Evolutionary conservation across 164 flowering plant species (phyloP).

Genomic region (grape (Vitis vinifera)): DNA sequence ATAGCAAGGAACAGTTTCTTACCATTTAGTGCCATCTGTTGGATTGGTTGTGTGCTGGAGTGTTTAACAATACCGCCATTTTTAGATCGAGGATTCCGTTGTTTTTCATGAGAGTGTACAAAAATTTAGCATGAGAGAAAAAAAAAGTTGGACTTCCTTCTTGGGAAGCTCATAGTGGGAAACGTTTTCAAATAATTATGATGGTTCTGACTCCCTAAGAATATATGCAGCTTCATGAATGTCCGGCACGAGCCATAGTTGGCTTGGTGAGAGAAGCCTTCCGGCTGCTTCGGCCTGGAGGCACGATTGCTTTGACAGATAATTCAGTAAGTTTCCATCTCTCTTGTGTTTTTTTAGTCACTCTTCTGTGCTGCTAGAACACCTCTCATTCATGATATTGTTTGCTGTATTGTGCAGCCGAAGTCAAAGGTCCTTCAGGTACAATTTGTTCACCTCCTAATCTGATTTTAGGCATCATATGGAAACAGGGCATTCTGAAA

Average conservation of each 20-base stretch:
- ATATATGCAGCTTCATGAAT: constrained; percentile 59
- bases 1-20: no score
- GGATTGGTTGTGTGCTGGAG: no score
- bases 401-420: constrained; percentile 48
- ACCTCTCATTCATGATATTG: not conserved
- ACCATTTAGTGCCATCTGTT: no score
- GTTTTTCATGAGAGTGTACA: no score
- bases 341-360: not conserved
- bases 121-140: no score
- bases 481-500: not conserved
- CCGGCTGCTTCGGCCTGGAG: constrained; percentile 71
- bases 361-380: not conserved
- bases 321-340: constrained; percentile 39
- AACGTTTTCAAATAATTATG: no score
- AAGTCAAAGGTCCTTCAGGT: constrained; percentile 77
- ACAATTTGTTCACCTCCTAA: not conserved
- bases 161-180: no score
- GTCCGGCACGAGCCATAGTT: constrained; percentile 56
- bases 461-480: not conserved
- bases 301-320: constrained; percentile 61
- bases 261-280: constrained; percentile 56
- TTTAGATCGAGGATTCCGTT: no score
- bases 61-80: no score
- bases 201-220: not conserved
- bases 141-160: no score